Base-by-base conservation (phyloP, 1,284 basidiomycete genomes). In the Mrakiaceae sp. region DNA sequence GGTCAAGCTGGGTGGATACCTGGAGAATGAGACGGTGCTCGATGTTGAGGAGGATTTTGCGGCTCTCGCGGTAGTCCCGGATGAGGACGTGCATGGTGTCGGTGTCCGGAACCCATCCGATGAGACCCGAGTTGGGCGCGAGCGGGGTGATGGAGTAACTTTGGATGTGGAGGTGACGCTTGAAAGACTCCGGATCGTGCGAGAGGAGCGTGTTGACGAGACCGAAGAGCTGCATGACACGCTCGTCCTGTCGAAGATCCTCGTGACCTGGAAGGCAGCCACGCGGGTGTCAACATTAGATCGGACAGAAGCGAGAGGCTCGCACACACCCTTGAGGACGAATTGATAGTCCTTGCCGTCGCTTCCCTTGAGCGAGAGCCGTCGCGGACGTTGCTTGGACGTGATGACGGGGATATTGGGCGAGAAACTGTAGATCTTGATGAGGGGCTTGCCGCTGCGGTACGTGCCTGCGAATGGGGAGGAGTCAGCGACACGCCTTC, bases 61-160 rank as follows among this genome's bases (percentile, higher is more conserved):
- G 83, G 12, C 88, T 89, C 70, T 98, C 93, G 64, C 91, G 85
- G 73, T 96, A 95, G 72, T 94, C 93, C 73, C 93, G 88, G 75
- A 99, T 94, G 48, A 99, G 84, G 48, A 98, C 90, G 73, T 99
- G 96, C n/a, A 99, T 80, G 1, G 96, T 98, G 74, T 99, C 96
- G 67, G 88, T 95, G 72, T 97, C 92, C 72, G 90, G 87, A 3
- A 98, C 91, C 92, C 93, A 98, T 47, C 94, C 95, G 62, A 96
- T 75, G 57, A 98, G 81, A 74, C 96, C 96, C 4, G 91, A 95
- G 71, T 97, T 96, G 0, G 96, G 95, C 39, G 95, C 95, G 48
- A 99, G 80, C 0, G 96, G 96, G 68, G 91, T 98, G 67, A 98
- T 90, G 9, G 93, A 86, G 78, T 86, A 98, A 62, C 87, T 84